Evolutionary conservation across 1,284 basidiomycete genomes (phyloP).

Genomic region (Apiotrichum montevideense): DNA sequence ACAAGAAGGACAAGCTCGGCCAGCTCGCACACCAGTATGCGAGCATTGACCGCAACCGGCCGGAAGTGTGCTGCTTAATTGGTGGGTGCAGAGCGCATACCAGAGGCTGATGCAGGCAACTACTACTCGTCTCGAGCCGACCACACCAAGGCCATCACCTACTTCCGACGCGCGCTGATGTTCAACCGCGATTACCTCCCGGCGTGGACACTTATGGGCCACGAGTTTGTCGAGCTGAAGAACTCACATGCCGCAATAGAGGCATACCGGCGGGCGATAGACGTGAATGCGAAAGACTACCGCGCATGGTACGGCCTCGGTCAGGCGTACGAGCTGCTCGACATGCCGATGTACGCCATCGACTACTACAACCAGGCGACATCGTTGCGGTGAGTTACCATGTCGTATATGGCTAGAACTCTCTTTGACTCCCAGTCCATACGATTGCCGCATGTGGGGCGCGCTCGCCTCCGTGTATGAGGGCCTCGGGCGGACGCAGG

Average conservation of each 20-base stretch:
- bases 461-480: conserved; percentile 92
- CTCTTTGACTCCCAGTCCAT: conserved; percentile 61
- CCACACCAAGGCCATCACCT: conserved; percentile 92
- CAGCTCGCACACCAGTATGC: conserved; percentile 88
- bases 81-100: conserved; percentile 54
- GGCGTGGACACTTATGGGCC: conserved; percentile 99
- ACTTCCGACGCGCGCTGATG: conserved; percentile 88
- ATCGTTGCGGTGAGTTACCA: conserved; percentile 62
- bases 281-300: conserved; percentile 94
- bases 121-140: conserved; percentile 90
- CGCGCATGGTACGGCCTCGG: conserved; percentile 98
- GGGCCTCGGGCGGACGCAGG: conserved; percentile 68
- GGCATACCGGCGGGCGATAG: conserved; percentile 90
- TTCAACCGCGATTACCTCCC: conserved; percentile 90
- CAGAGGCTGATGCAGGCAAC: conserved; percentile 59
- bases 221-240: conserved; percentile 98
- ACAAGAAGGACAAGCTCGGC: conserved; percentile 79
- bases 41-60: conserved; percentile 77
- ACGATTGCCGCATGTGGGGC: conserved; percentile 94
- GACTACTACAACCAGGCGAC: conserved; percentile 97
- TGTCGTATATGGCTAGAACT: background rate
- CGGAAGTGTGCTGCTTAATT: conserved; percentile 90
- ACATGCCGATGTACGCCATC: conserved; percentile 92
- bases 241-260: conserved; percentile 98
- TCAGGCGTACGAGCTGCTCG: conserved; percentile 92